A percentile compares a stretch with the other conserved stretches of the same genome.
Evolutionary conservation across 768 basidiomycete species (phyloP).

Genomic region (Leccinum disarticulatum): DNA sequence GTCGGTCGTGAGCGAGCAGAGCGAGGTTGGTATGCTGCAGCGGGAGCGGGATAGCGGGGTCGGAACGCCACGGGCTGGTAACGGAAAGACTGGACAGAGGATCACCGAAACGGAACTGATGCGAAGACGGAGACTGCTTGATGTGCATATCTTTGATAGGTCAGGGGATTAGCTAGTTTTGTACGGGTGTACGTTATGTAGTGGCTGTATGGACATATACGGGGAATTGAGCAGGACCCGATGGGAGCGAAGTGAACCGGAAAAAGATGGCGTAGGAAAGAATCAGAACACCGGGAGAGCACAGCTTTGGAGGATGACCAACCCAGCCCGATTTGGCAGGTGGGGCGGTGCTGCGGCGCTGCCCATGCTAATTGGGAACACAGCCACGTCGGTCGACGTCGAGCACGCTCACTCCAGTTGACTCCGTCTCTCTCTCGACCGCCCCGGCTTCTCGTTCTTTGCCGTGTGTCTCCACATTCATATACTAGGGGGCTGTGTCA

Average conservation of each 20-base stretch:
- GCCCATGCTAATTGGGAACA: slow-evolving; percentile 32
- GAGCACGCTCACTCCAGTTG: slow-evolving; percentile 9
- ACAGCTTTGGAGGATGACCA: slow-evolving; percentile 27
- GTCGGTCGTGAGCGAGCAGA: slow-evolving; percentile 1
- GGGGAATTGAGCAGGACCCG: not conserved
- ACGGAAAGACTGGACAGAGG: slow-evolving; percentile 57
- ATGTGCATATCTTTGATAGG: slow-evolving; percentile 60
- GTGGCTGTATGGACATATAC: not conserved
- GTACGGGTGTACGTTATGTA: slow-evolving; percentile 1
- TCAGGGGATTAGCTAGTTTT: slow-evolving; percentile 8
- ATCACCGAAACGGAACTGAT: slow-evolving; percentile 81
- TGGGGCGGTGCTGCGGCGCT: slow-evolving; percentile 37
- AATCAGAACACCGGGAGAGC: slow-evolving; percentile 9
- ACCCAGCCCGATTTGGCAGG: slow-evolving; percentile 15
- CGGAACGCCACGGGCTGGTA: slow-evolving; percentile 28
- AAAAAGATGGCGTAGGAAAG: not conserved
- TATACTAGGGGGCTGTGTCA: slow-evolving; percentile 19
- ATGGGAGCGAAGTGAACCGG: slow-evolving; percentile 4
- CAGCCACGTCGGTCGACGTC: slow-evolving; percentile 36
- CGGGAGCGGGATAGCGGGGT: slow-evolving; percentile 29
- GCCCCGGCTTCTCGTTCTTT: slow-evolving; percentile 13
- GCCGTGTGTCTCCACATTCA: slow-evolving; percentile 9
- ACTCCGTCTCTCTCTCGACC: not conserved
- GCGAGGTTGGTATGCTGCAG: slow-evolving; percentile 3
- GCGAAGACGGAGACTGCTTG: slow-evolving; percentile 72